Base-by-base conservation (phyloP, 108 stramenopile genomes). In the Seminavis robusta region DNA sequence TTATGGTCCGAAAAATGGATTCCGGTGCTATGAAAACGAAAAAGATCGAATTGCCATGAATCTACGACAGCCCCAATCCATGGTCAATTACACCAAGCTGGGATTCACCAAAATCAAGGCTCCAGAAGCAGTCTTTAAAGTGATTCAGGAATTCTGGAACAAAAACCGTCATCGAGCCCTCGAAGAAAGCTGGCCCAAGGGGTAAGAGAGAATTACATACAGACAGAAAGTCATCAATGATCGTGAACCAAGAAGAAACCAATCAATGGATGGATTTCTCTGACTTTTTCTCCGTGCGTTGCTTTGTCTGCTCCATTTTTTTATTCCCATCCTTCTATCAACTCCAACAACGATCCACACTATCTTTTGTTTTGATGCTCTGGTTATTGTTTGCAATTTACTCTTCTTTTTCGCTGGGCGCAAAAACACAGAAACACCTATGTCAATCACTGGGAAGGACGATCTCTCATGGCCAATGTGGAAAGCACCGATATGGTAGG, bases 341-440 rank as follows among this genome's bases (percentile, higher is more conserved):
- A 37, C n/a, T 11, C 10, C 46, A n/a, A 47, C 23, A 25, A 33
- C 6, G 13, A 37, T 37, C 4, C 52, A 58, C n/a, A 70, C n/a
- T n/a, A n/a, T n/a, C n/a, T n/a, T n/a, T n/a, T n/a, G n/a, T n/a
- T n/a, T n/a, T n/a, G n/a, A n/a, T n/a, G n/a, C n/a, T n/a, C n/a
- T n/a, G n/a, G n/a, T n/a, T n/a, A n/a, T n/a, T n/a, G n/a, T n/a
- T n/a, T n/a, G n/a, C n/a, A n/a, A n/a, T n/a, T n/a, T n/a, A n/a
- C n/a, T n/a, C n/a, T n/a, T n/a, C n/a, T n/a, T n/a, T n/a, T n/a
- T n/a, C n/a, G n/a, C n/a, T n/a, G n/a, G n/a, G n/a, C n/a, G n/a
- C n/a, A n/a, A n/a, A n/a, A n/a, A n/a, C n/a, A n/a, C n/a, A n/a
- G 83, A 5, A 86, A 84, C 53, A 86, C 86, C 8, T 86, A 81